Percentiles rank a stretch among this genome's conserved stretches.
phyloP scores from a whole-genome alignment of 345 rosid genomes.

The Salix suchowensis region DNA sequence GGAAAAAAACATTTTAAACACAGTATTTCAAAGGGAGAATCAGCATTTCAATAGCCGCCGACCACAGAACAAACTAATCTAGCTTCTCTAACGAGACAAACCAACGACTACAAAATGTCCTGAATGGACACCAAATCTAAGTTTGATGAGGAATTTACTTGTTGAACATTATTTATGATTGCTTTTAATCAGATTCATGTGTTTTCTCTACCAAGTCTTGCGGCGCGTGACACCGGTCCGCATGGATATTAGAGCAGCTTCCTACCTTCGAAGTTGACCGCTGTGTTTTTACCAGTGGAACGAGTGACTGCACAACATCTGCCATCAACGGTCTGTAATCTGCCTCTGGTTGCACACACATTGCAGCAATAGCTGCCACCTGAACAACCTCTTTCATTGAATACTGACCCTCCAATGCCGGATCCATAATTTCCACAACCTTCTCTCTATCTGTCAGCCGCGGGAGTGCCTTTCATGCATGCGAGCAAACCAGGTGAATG shows the following conservation, averaged over 20 bases:
- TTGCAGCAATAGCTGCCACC: conserved; percentile 93
- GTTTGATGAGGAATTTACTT: not conserved
- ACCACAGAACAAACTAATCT: too few relatives aligned
- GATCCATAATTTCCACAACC: conserved; percentile 85
- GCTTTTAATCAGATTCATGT: conserved; percentile 11
- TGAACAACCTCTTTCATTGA: conserved; percentile 75
- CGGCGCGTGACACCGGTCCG: conserved; percentile 41
- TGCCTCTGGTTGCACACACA: conserved; percentile 90
- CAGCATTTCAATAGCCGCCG: too few relatives aligned
- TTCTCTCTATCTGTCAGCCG: conserved; percentile 71
- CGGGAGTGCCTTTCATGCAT: conserved; percentile 58
- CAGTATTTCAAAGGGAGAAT: too few relatives aligned
- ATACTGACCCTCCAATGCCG: conserved; percentile 72
- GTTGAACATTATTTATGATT: not conserved
- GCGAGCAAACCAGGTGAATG: not conserved
- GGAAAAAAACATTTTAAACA: too few relatives aligned
- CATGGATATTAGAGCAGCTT: conserved; percentile 48
- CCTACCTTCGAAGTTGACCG: conserved; percentile 49
- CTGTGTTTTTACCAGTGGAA: conserved; percentile 66
- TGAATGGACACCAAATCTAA: not conserved
- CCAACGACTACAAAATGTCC: not conserved
- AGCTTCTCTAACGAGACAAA: too few relatives aligned
- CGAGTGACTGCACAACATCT: conserved; percentile 81
- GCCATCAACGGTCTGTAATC: conserved; percentile 96
- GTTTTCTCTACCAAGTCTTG: conserved; percentile 35